These are phyloP conservation scores for Leccinellum luteum DNA, from an alignment of 768 basidiomycete species.

Conservation along the genomic window DNA sequence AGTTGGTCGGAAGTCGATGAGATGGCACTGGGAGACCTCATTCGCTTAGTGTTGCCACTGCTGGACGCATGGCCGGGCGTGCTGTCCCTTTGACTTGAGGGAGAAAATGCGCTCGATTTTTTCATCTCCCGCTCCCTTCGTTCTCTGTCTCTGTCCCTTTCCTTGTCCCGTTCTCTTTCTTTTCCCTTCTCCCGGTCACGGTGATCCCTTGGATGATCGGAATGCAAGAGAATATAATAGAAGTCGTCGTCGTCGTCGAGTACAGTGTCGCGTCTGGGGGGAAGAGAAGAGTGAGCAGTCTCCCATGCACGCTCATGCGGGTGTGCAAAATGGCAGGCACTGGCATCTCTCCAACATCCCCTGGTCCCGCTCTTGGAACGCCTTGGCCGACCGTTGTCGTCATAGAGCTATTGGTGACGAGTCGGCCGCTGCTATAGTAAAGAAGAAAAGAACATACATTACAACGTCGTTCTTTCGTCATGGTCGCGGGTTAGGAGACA, in stretches of 20 bases:
- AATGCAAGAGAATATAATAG: conserved; percentile 14
- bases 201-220: conserved; percentile 8
- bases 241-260: conserved; percentile 23
- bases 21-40: conserved; percentile 22
- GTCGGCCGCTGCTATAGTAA: neutral
- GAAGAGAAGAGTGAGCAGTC: conserved; percentile 25
- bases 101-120: conserved; percentile 12
- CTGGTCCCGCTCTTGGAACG: conserved; percentile 15
- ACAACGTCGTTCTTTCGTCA: conserved; percentile 27
- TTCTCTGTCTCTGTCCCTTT: neutral
- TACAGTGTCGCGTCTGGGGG: conserved; percentile 21
- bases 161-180: neutral
- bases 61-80: conserved; percentile 10
- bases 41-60: conserved; percentile 10
- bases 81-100: conserved; percentile 19
- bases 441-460: conserved; percentile 24
- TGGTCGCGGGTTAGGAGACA: conserved; percentile 2
- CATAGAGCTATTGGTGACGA: conserved; percentile 22
- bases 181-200: conserved; percentile 14
- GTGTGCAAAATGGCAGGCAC: conserved; percentile 29
- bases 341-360: conserved; percentile 23
- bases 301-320: conserved; percentile 35
- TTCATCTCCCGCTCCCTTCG: neutral
- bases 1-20: conserved; percentile 28
- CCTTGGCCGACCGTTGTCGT: conserved; percentile 28